phyloP scores from a whole-genome alignment of 805 yeast genomes.

The Candida fluviatilis region DNA sequence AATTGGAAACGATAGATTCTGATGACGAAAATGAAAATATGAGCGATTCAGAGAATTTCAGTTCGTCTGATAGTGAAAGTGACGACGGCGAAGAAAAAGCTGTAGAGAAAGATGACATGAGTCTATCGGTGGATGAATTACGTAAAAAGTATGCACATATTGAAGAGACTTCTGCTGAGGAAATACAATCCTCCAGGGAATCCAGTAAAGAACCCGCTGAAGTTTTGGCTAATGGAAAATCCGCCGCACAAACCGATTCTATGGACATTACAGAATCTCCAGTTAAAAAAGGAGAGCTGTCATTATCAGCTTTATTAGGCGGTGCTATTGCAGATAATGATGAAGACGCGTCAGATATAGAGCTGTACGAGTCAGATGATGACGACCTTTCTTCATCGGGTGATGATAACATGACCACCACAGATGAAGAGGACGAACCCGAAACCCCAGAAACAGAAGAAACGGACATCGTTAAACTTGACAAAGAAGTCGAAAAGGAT shows the following conservation, averaged over 20 bases:
- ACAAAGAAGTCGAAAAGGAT: conserved; percentile 7
- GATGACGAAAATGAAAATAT: conserved; percentile 13
- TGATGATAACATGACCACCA: conserved; percentile 8
- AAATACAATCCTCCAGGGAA: background rate
- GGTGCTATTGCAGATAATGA: conserved; percentile 4
- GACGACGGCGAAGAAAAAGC: conserved; percentile 11
- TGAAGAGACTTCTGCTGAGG: conserved; percentile 13
- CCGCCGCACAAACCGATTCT: no score
- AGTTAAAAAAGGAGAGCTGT: background rate
- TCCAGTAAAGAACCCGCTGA: no score
- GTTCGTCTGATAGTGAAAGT: conserved; percentile 17
- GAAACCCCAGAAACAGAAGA: conserved; percentile 25
- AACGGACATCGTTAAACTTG: background rate
- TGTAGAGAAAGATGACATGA: conserved; percentile 39
- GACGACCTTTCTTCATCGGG: conserved; percentile 16
- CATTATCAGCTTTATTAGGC: conserved; percentile 1
- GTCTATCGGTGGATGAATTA: conserved; percentile 53
- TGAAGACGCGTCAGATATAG: conserved; percentile 5
- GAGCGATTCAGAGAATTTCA: conserved; percentile 10
- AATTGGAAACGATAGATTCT: conserved; percentile 15
- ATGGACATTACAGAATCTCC: no score
- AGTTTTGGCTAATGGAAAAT: no score
- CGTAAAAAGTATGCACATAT: conserved; percentile 51
- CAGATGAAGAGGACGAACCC: conserved; percentile 29
- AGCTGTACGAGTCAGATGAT: conserved; percentile 10